phyloP scores from a whole-genome alignment of 2,329 filamentous ascomycete genomes.

The Xylaria hypoxylon region DNA sequence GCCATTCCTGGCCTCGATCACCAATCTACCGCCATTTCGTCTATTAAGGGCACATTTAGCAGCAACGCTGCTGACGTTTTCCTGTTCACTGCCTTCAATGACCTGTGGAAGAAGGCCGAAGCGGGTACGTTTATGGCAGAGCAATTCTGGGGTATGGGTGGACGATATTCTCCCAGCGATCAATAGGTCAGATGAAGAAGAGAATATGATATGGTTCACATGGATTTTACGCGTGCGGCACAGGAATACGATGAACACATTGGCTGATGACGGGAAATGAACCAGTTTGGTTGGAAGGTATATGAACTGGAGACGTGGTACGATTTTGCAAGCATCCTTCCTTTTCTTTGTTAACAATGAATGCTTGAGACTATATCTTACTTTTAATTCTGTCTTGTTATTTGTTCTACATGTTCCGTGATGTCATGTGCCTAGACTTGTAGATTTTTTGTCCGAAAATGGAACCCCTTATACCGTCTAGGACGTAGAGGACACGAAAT shows the following conservation, averaged over 20 bases:
- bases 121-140: conserved; percentile 75
- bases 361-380: conserved; percentile 30
- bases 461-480: too few relatives aligned
- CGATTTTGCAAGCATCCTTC: conserved; percentile 44
- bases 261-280: conserved; percentile 35
- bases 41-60: conserved; percentile 71
- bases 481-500: too few relatives aligned
- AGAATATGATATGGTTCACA: conserved; percentile 4
- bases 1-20: conserved; percentile 77
- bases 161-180: conserved; percentile 49
- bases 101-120: conserved; percentile 78
- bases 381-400: not conserved
- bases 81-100: conserved; percentile 84
- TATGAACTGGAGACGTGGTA: conserved; percentile 43
- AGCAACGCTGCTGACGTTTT: conserved; percentile 66
- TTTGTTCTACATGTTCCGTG: not conserved
- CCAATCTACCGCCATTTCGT: conserved; percentile 73
- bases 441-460: not conserved
- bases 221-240: conserved; percentile 23
- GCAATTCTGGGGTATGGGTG: conserved; percentile 77
- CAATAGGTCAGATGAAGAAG: conserved; percentile 24
- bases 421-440: not conserved
- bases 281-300: conserved; percentile 34
- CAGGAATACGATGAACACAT: conserved; percentile 37
- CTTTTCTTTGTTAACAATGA: conserved; percentile 33